Conservation (phyloP, 2,329 filamentous ascomycete genomes). For the Zelopaecilomyces penicillatus region DNA sequence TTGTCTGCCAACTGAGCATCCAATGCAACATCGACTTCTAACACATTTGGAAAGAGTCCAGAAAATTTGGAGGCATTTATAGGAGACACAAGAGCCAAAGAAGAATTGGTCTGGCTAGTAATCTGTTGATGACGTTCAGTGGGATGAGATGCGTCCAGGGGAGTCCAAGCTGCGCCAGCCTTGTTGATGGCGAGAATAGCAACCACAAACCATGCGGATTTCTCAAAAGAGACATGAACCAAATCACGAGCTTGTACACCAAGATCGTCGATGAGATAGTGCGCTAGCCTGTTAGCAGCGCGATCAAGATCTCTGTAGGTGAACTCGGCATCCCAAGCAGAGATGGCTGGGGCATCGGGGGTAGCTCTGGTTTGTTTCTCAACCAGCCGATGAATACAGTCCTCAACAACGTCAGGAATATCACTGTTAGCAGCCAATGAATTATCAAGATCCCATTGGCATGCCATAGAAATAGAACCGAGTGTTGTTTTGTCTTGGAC, state of each 20-base stretch:
- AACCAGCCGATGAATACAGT: too few species aligned
- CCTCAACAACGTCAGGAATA: too few species aligned
- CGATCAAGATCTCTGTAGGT: background rate
- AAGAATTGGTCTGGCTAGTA: slow-evolving; percentile 1
- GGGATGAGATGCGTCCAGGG: slow-evolving; percentile 9
- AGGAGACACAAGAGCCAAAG: slow-evolving; percentile 1
- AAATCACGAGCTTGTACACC: background rate
- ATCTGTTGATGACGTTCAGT: slow-evolving; percentile 3
- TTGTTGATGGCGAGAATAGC: background rate
- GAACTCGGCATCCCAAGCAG: background rate
- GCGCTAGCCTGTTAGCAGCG: background rate
- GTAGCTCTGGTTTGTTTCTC: background rate
- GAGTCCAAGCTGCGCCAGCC: slow-evolving; percentile 3
- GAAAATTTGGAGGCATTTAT: background rate
- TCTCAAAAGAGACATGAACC: slow-evolving; percentile 4
- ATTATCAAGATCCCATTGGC: too few species aligned
- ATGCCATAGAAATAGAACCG: too few species aligned
- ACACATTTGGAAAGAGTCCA: background rate
- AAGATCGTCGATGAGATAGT: background rate
- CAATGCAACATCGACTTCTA: slow-evolving; percentile 1
- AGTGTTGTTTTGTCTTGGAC: too few species aligned
- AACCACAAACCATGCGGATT: slow-evolving; percentile 5
- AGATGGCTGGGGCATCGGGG: background rate
- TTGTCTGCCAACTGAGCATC: background rate
- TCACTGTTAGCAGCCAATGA: too few species aligned